phyloP scores from a whole-genome alignment of 345 rosid genomes.

The Trapa bicornis region DNA sequence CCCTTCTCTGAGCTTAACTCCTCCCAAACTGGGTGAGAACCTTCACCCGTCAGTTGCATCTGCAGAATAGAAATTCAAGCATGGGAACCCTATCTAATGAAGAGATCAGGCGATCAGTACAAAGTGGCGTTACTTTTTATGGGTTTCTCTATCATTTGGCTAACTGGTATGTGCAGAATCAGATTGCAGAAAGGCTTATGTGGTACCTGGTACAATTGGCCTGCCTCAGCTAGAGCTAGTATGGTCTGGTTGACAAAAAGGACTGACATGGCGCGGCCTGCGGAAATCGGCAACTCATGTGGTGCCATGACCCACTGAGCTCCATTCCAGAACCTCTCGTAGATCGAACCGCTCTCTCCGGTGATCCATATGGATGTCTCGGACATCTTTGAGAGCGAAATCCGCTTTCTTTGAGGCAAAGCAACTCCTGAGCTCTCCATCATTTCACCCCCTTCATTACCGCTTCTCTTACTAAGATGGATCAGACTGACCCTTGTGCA shows the following conservation, averaged over 20 bases:
- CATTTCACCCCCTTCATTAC: constrained; percentile 9
- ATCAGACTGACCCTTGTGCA: constrained; percentile 46
- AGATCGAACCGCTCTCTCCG: constrained; percentile 50
- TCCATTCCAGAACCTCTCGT: constrained; percentile 73
- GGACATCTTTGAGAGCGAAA: constrained; percentile 47
- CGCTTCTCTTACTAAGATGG: constrained; percentile 12
- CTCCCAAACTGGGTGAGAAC: constrained; percentile 45
- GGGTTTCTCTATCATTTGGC: neutral
- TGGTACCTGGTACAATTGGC: constrained; percentile 44
- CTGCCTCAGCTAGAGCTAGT: constrained; percentile 48
- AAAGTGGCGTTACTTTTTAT: neutral
- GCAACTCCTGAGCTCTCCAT: constrained; percentile 13
- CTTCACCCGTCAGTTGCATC: constrained; percentile 42
- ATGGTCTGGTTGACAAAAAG: constrained; percentile 51
- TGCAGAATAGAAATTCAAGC: constrained; percentile 9
- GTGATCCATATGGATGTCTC: constrained; percentile 59
- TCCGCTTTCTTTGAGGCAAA: constrained; percentile 43
- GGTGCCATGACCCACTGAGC: constrained; percentile 65
- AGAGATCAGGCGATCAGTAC: neutral
- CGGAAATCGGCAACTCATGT: constrained; percentile 35
- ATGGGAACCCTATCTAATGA: neutral
- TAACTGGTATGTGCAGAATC: neutral
- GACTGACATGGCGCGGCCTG: constrained; percentile 35
- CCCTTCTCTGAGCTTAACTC: constrained; percentile 25
- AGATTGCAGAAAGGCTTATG: neutral